These are phyloP conservation scores for Podospora pseudocomata DNA, from an alignment of 495 filamentous ascomycete species.

Conservation along the genomic window DNA sequence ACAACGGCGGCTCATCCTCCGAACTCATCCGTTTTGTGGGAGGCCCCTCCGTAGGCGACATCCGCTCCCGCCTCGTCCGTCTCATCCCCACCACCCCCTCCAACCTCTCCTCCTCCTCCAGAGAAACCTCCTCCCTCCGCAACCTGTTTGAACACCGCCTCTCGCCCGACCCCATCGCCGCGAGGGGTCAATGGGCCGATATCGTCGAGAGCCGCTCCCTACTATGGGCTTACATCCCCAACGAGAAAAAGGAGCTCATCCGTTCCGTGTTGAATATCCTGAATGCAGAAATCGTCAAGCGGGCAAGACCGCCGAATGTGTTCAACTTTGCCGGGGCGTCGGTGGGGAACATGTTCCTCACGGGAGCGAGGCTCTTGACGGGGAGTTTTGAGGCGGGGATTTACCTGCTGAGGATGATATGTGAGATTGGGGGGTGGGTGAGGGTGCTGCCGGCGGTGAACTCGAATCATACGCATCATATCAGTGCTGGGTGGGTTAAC, in stretches of 20 bases:
- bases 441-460: conserved; percentile 86
- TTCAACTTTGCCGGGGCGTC: conserved; percentile 88
- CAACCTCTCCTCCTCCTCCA: conserved; percentile 57
- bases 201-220: conserved; percentile 77
- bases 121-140: conserved; percentile 69
- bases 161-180: conserved; percentile 49
- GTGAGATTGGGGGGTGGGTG: conserved; percentile 68
- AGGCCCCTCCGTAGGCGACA: conserved; percentile 52
- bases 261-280: conserved; percentile 82
- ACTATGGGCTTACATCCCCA: conserved; percentile 72
- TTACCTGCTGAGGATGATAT: conserved; percentile 77
- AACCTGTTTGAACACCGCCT: conserved; percentile 83
- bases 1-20: conserved; percentile 90
- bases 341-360: conserved; percentile 92
- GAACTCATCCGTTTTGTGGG: conserved; percentile 92
- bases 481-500: conserved; percentile 59
- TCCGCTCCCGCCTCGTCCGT: conserved; percentile 65
- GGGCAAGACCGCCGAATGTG: conserved; percentile 67
- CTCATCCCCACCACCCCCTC: conserved; percentile 68
- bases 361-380: conserved; percentile 73
- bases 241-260: conserved; percentile 86
- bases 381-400: conserved; percentile 80
- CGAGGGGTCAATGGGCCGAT: conserved; percentile 74
- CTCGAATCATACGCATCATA: conserved; percentile 90
- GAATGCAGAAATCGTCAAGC: conserved; percentile 88